Conservation (phyloP, 495 filamentous ascomycete genomes). For the Daldinia loculata region DNA sequence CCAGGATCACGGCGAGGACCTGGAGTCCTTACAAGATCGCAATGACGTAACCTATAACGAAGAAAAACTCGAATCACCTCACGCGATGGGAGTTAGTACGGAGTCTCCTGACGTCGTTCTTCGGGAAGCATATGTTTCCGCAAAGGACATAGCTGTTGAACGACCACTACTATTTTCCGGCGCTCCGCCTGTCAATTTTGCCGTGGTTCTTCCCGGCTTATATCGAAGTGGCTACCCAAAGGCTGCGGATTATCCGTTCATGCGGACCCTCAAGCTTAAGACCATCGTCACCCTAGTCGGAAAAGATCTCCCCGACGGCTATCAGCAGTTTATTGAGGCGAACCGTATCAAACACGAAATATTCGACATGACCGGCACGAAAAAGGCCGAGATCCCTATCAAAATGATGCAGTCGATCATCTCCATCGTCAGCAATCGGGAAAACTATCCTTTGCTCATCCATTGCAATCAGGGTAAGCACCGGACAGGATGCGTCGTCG, state of each 20-base stretch:
- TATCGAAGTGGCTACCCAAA: conserved; percentile 82
- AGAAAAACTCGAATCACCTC: conserved; percentile 1
- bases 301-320: conserved; percentile 65
- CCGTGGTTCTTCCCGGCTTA: conserved; percentile 68
- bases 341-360: conserved; percentile 72
- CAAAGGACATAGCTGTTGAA: conserved; percentile 28
- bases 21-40: neutral
- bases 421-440: conserved; percentile 67
- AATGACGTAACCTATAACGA: conserved; percentile 1
- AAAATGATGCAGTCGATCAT: conserved; percentile 70
- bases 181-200: conserved; percentile 69
- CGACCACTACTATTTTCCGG: conserved; percentile 17
- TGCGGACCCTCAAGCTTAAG: conserved; percentile 71
- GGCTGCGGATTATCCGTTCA: conserved; percentile 67
- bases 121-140: conserved; percentile 9
- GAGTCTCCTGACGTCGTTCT: conserved; percentile 25
- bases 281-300: conserved; percentile 83
- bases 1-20: neutral
- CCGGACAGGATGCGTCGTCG: conserved; percentile 84
- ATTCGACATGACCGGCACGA: conserved; percentile 79
- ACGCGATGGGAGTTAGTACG: conserved; percentile 1
- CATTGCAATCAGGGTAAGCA: conserved; percentile 95
- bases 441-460: conserved; percentile 78
- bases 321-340: conserved; percentile 66
- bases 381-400: conserved; percentile 71